Conservation (phyloP, 768 basidiomycete species). For the Pulveroboletus sp. region DNA sequence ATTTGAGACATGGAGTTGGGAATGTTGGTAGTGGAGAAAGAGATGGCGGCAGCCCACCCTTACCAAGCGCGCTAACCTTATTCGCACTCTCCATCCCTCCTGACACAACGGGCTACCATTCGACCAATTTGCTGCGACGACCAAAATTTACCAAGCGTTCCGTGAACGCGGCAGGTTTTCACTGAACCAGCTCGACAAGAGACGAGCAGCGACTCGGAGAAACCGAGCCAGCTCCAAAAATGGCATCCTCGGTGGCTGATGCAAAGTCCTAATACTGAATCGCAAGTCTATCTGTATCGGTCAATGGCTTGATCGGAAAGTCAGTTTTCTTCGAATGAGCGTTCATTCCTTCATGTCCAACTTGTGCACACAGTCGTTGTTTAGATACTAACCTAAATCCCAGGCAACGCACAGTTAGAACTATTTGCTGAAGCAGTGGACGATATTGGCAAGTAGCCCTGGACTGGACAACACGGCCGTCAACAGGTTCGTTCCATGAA, state of each 20-base stretch:
- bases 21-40: background rate
- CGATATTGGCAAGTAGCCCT: background rate
- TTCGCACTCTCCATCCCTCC: background rate
- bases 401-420: background rate
- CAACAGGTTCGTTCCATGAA: conserved; percentile 1
- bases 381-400: background rate
- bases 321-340: background rate
- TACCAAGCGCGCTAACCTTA: background rate
- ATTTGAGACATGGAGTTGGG: background rate
- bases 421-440: background rate
- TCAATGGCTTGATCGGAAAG: background rate
- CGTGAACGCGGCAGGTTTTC: background rate
- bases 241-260: background rate
- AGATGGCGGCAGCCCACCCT: background rate
- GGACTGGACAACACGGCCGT: background rate
- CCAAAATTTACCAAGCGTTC: background rate
- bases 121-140: background rate
- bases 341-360: background rate
- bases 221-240: background rate
- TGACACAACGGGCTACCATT: background rate
- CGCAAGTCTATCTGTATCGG: background rate
- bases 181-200: conserved; percentile 9
- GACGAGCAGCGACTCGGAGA: background rate
- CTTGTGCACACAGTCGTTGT: background rate
- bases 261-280: background rate